Conservation (phyloP, 768 basidiomycete species). For the Termitomyces sp. region DNA sequence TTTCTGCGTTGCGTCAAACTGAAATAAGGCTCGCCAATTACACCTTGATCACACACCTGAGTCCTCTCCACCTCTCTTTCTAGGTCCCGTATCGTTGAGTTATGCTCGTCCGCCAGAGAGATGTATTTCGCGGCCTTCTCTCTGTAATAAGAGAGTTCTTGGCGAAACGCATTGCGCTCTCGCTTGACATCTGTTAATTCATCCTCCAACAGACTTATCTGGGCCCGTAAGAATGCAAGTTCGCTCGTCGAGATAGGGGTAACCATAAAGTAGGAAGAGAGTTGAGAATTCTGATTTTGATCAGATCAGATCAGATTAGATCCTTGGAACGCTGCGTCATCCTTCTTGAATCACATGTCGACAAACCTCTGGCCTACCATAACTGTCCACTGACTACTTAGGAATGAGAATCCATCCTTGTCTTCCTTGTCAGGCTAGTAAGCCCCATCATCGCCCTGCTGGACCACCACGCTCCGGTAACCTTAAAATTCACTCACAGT, state of each 20-base stretch:
- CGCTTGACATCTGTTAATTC: not conserved
- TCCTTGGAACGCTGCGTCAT: not conserved
- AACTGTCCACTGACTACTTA: not conserved
- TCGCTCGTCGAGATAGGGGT: not conserved
- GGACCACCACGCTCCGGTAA: not conserved
- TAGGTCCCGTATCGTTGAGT: not conserved
- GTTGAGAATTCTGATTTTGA: not conserved
- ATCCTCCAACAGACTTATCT: not conserved
- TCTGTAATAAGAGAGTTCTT: constrained; percentile 1
- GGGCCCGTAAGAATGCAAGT: not conserved
- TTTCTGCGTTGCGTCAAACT: not conserved
- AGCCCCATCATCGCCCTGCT: not conserved
- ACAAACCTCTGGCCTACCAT: not conserved
- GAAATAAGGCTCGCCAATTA: not conserved
- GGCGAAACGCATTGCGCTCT: not conserved
- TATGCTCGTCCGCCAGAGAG: not conserved
- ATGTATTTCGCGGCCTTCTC: constrained; percentile 1
- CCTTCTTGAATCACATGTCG: no score
- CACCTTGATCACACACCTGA: not conserved
- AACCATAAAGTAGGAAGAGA: not conserved
- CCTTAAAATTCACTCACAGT: not conserved
- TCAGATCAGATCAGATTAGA: not conserved
- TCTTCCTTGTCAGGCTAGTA: not conserved
- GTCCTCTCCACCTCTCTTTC: constrained; percentile 1
- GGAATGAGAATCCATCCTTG: not conserved